Base-by-base conservation (phyloP, 2,329 filamentous ascomycete genomes). In the Fusarium sp. region DNA sequence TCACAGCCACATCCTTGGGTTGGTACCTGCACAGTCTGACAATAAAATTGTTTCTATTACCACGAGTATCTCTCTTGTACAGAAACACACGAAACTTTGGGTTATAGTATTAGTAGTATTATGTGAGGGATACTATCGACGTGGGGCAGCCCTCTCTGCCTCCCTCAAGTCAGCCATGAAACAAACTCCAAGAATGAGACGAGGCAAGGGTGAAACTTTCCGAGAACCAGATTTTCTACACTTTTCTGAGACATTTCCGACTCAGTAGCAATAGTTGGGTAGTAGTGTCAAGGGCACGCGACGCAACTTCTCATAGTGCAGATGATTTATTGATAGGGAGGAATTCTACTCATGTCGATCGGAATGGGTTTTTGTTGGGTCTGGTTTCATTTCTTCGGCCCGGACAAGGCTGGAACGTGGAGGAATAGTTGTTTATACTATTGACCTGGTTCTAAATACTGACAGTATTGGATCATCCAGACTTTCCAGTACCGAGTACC, bases 51-150 rank as follows among this genome's bases (percentile, higher is more conserved):
- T 49, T 64, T 20, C 30, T 49, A 4, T 22, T 49, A 20, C 12
- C 25, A 24, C 24, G 20, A 30, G 24, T 49, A 58, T 49, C 25
- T 15, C 22, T 29, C 29, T 38, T 41, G 43, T 43, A 52, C 48
- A 53, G 53, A 52, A 58, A 67, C 69, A 38, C 32, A 45, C 51
- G 51, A 55, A 20, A 11, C 40, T n/a, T 45, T 24, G 11, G n/a
- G 29, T 18, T 34, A 34, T 29, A 20, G 12, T 18, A n/a, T 38
- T 38, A 38, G 29, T 52, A 24, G 29, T 45, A 43, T 67, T 68
- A 71, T 71, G 67, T 64, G 67, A 70, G 62, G 67, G 53, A 64
- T 68, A 30, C n/a, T 70, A 67, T 69, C 22, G 63, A 68, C 46
- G 57, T 64, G 67, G 67, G 62, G 51, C 30, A 27, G 9, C n/a